These are phyloP conservation scores for Colletotrichum lindemuthianum DNA, from an alignment of 2,329 filamentous ascomycete species.

Conservation along the genomic window DNA sequence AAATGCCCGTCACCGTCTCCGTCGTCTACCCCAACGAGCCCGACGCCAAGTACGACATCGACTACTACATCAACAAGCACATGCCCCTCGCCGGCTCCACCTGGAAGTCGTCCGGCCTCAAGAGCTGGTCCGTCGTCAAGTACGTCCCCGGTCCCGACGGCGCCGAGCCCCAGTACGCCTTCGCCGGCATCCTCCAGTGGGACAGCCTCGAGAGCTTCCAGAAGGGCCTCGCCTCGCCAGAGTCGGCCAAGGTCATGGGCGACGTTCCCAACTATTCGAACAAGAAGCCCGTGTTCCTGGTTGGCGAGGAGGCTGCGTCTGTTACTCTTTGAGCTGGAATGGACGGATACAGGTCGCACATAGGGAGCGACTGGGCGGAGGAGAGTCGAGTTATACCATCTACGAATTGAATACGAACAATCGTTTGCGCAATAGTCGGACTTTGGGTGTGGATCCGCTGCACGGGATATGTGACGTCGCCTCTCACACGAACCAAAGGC, in stretches of 20 bases:
- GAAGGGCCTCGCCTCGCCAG: slow-evolving; percentile 21
- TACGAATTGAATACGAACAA: no score
- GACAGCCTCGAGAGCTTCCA: slow-evolving; percentile 22
- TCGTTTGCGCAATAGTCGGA: no score
- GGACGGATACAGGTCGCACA: not conserved
- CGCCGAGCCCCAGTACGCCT: slow-evolving; percentile 23
- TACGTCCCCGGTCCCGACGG: slow-evolving; percentile 23
- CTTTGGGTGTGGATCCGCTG: not conserved
- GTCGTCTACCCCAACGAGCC: slow-evolving; percentile 39
- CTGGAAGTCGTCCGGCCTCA: slow-evolving; percentile 23
- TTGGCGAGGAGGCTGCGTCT: slow-evolving; percentile 39
- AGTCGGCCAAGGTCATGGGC: slow-evolving; percentile 19
- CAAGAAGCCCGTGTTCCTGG: slow-evolving; percentile 51
- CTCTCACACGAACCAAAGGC: no score
- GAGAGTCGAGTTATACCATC: no score
- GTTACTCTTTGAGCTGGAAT: not conserved
- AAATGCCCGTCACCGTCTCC: slow-evolving; percentile 28
- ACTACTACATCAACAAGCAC: slow-evolving; percentile 34
- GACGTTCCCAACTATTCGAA: slow-evolving; percentile 34
- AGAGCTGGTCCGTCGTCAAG: slow-evolving; percentile 26
- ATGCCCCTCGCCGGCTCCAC: slow-evolving; percentile 24
- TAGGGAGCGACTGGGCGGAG: not conserved
- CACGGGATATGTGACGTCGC: no score
- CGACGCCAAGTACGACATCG: slow-evolving; percentile 36
- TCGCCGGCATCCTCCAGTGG: slow-evolving; percentile 20